Evolutionary conservation across 148 eudicot genomes (phyloP).

Genomic region (Fagopyrum tataricum): DNA sequence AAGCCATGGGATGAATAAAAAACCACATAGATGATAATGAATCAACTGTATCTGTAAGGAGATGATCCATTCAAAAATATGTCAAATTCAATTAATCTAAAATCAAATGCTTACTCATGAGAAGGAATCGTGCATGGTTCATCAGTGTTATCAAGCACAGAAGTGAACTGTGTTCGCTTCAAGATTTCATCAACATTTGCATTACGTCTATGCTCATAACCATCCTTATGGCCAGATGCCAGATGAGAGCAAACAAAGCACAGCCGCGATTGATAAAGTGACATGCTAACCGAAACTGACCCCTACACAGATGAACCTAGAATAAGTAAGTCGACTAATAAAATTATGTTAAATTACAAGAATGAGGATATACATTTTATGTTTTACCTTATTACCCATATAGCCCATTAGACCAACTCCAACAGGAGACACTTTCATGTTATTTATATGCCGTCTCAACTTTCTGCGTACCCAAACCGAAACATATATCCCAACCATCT

Average conservation of each 20-base stretch:
- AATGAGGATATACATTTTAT: not conserved
- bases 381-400: slow-evolving; percentile 90
- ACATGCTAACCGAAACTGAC: slow-evolving; percentile 86
- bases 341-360: not conserved
- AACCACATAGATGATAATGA: not conserved
- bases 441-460: slow-evolving; percentile 66
- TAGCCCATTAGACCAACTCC: slow-evolving; percentile 97
- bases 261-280: slow-evolving; percentile 63
- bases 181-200: slow-evolving; percentile 73
- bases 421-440: slow-evolving; percentile 78
- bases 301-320: slow-evolving; percentile 44
- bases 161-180: slow-evolving; percentile 68
- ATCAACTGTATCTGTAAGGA: not conserved
- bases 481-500: slow-evolving; percentile 91
- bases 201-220: slow-evolving; percentile 75
- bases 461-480: slow-evolving; percentile 81
- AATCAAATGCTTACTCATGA: slow-evolving; percentile 65
- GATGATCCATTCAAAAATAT: not conserved
- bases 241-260: slow-evolving; percentile 95
- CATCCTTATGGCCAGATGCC: slow-evolving; percentile 72
- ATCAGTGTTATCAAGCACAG: slow-evolving; percentile 34
- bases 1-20: not conserved
- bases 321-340: not conserved
- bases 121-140: slow-evolving; percentile 69
- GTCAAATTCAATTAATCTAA: not conserved